A percentile compares a stretch with the other conserved stretches of the same genome.
Conservation (phyloP, 306 rosid genomes). For the Cicer bijugum region DNA sequence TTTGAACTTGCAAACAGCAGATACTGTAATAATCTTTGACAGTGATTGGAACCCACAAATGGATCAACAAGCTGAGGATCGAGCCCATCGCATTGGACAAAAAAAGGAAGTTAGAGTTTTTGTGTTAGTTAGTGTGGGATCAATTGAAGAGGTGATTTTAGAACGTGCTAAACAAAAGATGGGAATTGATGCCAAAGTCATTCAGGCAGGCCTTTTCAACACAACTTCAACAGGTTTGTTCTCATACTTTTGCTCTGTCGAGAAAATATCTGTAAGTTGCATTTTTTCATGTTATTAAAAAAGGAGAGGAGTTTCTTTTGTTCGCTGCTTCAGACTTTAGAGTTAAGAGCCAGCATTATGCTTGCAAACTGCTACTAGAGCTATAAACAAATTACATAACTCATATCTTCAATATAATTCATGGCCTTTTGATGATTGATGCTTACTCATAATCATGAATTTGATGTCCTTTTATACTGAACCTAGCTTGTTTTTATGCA, state of each 20-base stretch:
- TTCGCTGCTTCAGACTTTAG: constrained; percentile 21
- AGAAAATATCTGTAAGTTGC: constrained; percentile 24
- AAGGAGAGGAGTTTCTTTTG: constrained; percentile 21
- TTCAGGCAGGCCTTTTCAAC: constrained; percentile 98
- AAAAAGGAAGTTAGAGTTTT: constrained; percentile 98
- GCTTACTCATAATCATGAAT: not conserved
- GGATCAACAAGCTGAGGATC: constrained; percentile 99
- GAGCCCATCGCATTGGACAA: constrained; percentile 99
- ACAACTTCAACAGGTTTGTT: constrained; percentile 96
- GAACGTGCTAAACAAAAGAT: constrained; percentile 99
- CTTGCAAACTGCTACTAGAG: constrained; percentile 22
- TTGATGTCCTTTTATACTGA: not conserved
- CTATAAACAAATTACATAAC: not conserved
- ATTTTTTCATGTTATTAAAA: constrained; percentile 21
- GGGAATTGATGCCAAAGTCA: constrained; percentile 99
- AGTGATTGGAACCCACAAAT: constrained; percentile 99
- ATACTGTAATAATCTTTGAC: constrained; percentile 94
- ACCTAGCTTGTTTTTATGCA: not conserved
- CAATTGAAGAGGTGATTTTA: constrained; percentile 96
- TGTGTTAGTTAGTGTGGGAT: constrained; percentile 98
- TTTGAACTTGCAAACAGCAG: constrained; percentile 95
- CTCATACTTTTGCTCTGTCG: constrained; percentile 35
- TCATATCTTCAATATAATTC: constrained; percentile 2
- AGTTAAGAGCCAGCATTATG: not conserved
- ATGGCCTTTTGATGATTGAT: not conserved